A percentile compares a stretch with the other conserved stretches of the same genome.
These are phyloP conservation scores for Physaria fendleri DNA, from an alignment of 345 rosid species.

Conservation along the genomic window DNA sequence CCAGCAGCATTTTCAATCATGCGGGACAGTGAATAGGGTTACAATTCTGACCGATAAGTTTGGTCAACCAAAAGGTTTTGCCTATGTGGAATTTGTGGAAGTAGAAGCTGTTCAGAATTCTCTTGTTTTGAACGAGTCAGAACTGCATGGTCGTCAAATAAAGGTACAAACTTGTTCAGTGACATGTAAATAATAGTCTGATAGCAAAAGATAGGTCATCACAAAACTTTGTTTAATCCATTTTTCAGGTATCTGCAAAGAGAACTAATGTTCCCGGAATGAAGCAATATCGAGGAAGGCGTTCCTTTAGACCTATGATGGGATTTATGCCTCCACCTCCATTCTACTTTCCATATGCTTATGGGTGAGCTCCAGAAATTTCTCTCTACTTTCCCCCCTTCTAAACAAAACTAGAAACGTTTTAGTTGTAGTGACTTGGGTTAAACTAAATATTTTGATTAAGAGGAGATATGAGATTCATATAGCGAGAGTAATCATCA, in stretches of 20 bases:
- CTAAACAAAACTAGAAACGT: not conserved
- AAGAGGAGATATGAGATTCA: not conserved
- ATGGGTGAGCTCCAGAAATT: constrained; percentile 51
- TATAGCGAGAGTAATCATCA: not conserved
- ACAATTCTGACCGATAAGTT: constrained; percentile 98
- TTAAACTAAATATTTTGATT: not conserved
- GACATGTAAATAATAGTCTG: not conserved
- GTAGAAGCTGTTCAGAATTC: constrained; percentile 93
- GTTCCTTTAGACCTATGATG: constrained; percentile 75
- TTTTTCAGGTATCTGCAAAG: constrained; percentile 79
- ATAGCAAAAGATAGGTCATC: not conserved
- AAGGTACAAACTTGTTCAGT: constrained; percentile 45
- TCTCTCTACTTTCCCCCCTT: not conserved
- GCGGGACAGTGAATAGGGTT: constrained; percentile 96
- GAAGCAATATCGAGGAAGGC: constrained; percentile 93
- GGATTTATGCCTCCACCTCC: constrained; percentile 70
- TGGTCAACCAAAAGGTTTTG: constrained; percentile 99
- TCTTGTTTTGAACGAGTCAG: constrained; percentile 85
- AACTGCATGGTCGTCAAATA: constrained; percentile 91
- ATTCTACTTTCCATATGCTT: constrained; percentile 59
- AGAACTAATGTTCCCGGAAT: constrained; percentile 93
- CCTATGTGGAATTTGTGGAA: constrained; percentile 96
- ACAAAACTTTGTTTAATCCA: not conserved
- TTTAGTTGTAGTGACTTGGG: not conserved
- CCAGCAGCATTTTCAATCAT: constrained; percentile 97